Conservation (phyloP, 2,329 filamentous ascomycete species). For the Penicillium psychrosexuale region DNA sequence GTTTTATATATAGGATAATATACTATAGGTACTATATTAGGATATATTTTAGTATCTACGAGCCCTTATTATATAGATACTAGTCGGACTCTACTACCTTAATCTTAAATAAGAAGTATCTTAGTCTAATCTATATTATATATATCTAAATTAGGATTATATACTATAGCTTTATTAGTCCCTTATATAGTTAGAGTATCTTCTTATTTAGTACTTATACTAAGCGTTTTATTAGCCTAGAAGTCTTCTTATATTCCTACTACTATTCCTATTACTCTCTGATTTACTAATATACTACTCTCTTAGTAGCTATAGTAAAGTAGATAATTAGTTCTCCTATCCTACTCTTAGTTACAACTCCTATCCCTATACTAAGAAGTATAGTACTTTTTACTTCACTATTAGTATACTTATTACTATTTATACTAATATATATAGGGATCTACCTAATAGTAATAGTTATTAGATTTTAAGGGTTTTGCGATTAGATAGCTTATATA, state of each 20-base stretch:
- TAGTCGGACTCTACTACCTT: neutral
- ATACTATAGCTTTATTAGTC: neutral
- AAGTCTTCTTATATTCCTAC: neutral
- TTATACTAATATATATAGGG: neutral
- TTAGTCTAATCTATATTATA: conserved; percentile 2
- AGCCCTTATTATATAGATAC: neutral
- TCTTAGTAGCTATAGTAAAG: neutral
- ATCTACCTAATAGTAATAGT: neutral
- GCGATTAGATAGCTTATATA: neutral
- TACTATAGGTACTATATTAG: neutral
- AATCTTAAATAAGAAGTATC: conserved; percentile 11
- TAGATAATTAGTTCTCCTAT: neutral
- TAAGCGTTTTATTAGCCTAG: neutral
- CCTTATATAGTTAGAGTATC: neutral
- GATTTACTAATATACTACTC: neutral
- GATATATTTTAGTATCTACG: conserved; percentile 3
- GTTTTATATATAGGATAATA: fast-evolving
- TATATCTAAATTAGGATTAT: conserved; percentile 10
- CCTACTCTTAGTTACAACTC: neutral
- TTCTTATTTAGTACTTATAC: neutral
- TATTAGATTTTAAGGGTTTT: too few relatives aligned
- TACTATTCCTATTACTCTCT: neutral
- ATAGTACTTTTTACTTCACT: neutral
- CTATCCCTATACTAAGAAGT: neutral
- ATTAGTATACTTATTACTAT: neutral